Conservation (phyloP, 2,329 filamentous ascomycete species). For the Fusarium bactridioides region DNA sequence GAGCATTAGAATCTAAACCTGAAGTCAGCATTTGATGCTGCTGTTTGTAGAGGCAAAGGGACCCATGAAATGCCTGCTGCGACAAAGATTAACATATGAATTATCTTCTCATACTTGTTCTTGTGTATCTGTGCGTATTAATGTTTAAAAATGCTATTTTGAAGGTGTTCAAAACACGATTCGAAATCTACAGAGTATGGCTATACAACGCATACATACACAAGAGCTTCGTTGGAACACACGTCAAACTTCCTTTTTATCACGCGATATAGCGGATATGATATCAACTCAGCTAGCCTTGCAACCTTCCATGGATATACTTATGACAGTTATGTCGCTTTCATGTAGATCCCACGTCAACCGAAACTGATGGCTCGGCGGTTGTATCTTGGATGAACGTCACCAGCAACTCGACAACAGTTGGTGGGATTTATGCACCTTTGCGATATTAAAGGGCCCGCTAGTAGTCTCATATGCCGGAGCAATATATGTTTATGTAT, state of each 20-base stretch:
- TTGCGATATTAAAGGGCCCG: too few species aligned
- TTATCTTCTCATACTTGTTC: too few species aligned
- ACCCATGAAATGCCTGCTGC: too few species aligned
- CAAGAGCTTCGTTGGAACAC: background rate
- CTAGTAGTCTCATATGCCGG: too few species aligned
- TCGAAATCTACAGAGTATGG: background rate
- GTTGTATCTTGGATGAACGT: background rate
- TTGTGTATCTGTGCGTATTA: background rate
- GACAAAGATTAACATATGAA: background rate
- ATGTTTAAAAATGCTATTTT: too few species aligned
- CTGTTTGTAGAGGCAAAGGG: background rate
- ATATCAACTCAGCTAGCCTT: too few species aligned
- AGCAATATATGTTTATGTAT: background rate
- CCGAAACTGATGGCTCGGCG: background rate
- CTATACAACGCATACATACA: too few species aligned
- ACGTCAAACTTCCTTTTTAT: background rate
- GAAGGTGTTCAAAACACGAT: rapidly evolving
- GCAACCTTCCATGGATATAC: background rate
- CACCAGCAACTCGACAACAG: background rate
- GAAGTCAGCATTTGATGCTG: background rate
- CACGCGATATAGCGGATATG: too few species aligned
- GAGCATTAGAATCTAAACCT: background rate
- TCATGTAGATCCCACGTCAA: background rate
- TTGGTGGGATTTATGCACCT: background rate
- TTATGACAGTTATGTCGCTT: background rate